phyloP scores from a whole-genome alignment of 2,329 filamentous ascomycete genomes.

The Aspergillus ochraceus region DNA sequence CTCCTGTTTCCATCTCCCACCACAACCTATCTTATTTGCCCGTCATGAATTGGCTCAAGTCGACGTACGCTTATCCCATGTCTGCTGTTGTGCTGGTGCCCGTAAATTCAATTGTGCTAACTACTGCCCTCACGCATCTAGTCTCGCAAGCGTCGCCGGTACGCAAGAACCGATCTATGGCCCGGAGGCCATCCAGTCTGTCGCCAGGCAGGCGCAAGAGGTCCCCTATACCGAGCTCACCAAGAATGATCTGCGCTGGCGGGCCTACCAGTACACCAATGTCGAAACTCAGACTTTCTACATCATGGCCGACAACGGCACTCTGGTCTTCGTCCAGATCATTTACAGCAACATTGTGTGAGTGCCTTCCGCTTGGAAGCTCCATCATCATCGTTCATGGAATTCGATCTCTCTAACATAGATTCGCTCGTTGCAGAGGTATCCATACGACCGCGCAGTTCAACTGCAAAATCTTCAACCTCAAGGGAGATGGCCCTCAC shows the following conservation, averaged over 20 bases:
- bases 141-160: constrained; percentile 76
- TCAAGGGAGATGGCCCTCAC: constrained; percentile 68
- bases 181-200: constrained; percentile 79
- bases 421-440: constrained; percentile 58
- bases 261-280: constrained; percentile 74
- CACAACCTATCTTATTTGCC: constrained; percentile 26
- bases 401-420: constrained; percentile 4
- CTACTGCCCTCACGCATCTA: constrained; percentile 45
- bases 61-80: constrained; percentile 64
- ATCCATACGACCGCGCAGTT: constrained; percentile 90
- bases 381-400: neutral
- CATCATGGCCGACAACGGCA: constrained; percentile 74
- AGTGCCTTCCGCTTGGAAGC: constrained; percentile 31
- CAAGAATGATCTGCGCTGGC: constrained; percentile 80
- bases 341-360: constrained; percentile 98
- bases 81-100: neutral
- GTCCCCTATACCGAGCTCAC: constrained; percentile 78
- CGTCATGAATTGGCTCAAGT: constrained; percentile 95
- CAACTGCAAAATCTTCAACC: constrained; percentile 88
- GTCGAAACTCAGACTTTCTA: constrained; percentile 98
- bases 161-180: constrained; percentile 97
- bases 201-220: constrained; percentile 75
- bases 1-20: constrained; percentile 14
- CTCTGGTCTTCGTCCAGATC: constrained; percentile 78
- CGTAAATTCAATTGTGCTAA: constrained; percentile 47